phyloP scores from a whole-genome alignment of 139 green algal genomes.

The Micromonas pusilla region DNA sequence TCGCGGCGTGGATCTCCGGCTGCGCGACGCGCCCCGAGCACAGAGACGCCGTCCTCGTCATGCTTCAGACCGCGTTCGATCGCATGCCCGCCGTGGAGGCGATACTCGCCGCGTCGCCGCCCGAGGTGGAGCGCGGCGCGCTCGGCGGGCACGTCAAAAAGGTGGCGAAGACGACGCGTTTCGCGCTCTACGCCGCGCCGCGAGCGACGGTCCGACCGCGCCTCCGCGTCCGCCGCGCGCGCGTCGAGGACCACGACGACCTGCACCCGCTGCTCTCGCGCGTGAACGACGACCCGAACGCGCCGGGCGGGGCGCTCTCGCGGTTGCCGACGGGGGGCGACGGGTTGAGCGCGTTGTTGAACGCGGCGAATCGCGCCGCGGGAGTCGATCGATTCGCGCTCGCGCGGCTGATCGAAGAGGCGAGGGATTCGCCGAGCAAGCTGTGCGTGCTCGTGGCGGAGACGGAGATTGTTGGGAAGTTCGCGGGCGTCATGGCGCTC shows the following conservation, averaged over 20 bases:
- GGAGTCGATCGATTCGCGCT: not conserved
- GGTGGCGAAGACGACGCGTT: not conserved
- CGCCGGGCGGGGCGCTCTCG: not conserved
- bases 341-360: not conserved
- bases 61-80: not conserved
- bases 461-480: slow-evolving; percentile 6
- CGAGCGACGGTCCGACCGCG: not conserved
- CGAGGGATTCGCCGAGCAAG: not conserved
- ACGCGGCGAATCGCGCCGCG: too few species aligned
- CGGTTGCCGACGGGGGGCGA: not conserved
- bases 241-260: slow-evolving; percentile 28
- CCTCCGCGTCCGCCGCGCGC: not conserved
- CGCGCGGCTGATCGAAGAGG: not conserved
- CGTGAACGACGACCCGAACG: not conserved
- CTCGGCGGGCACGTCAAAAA: not conserved
- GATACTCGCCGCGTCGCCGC: not conserved
- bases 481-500: slow-evolving; percentile 17
- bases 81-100: not conserved
- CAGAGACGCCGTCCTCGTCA: not conserved
- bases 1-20: not conserved
- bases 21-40: not conserved
- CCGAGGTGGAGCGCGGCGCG: not conserved
- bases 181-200: not conserved
- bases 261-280: slow-evolving; percentile 2
- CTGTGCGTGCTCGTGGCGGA: not conserved